Evolutionary conservation across 345 rosid genomes (phyloP).

Genomic region (Acer negundo): DNA sequence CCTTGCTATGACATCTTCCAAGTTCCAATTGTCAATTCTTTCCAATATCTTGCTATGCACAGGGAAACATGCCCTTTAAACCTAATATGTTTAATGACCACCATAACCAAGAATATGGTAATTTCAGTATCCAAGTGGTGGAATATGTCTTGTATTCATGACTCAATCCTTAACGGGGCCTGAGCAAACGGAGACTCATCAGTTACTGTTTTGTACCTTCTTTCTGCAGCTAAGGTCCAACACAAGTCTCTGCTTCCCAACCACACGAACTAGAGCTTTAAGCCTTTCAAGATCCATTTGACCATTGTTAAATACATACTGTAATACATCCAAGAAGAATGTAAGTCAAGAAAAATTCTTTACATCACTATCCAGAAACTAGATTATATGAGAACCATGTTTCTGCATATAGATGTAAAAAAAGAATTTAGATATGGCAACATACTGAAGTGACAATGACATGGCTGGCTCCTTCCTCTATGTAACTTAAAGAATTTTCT

Average conservation of each 20-base stretch:
- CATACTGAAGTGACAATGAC: constrained; percentile 95
- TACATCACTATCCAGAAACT: not conserved
- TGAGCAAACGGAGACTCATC: not conserved
- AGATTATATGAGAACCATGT: constrained; percentile 2
- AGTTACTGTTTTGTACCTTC: constrained; percentile 47
- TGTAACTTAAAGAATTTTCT: constrained; percentile 66
- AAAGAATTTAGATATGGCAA: constrained; percentile 2
- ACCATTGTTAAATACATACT: constrained; percentile 93
- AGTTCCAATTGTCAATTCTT: not conserved
- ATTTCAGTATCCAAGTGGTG: not conserved
- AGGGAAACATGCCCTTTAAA: not conserved
- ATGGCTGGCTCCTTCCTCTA: constrained; percentile 94
- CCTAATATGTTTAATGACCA: not conserved
- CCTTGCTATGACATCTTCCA: not conserved
- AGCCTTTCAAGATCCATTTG: constrained; percentile 84
- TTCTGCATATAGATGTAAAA: not conserved
- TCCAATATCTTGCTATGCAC: constrained; percentile 5
- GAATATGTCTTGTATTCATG: not conserved
- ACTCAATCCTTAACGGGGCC: not conserved
- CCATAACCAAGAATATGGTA: not conserved
- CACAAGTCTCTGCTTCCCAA: constrained; percentile 82
- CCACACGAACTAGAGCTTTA: constrained; percentile 63
- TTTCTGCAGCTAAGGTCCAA: constrained; percentile 97
- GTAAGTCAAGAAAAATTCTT: not conserved
- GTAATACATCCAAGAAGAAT: constrained; percentile 27